Evolutionary conservation across 2,329 filamentous ascomycete genomes (phyloP), one percentile per base, ranked within the genome.

Genomic region (Trichothecium sympodiale): DNA sequence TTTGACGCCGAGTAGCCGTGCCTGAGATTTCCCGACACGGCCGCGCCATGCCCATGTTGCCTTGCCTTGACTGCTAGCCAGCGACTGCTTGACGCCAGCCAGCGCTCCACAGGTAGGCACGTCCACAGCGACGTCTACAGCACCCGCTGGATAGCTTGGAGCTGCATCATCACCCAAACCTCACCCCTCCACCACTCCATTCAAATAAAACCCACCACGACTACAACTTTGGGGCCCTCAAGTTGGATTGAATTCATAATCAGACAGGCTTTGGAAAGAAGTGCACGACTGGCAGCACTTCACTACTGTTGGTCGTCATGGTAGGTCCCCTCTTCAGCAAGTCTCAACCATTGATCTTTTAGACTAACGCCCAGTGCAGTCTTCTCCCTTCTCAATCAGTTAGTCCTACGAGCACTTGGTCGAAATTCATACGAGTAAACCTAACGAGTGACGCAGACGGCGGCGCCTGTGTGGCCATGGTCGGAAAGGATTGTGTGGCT

Each of bases 401-500:
- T 72, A 59, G 76, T 49, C 34, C 25, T 40, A 17, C 33, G 33
- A 26, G 15, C 35, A 32, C 34, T 33, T 38, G 36, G 31, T 17
- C 37, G 17, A 28, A 38, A 38, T 35, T 25, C 13, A n/a, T 28
- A 26, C 9, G 17, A 27, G 23, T 18, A 26, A 14, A 13, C 14
- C 27, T 26, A 34, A 39, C 36, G 15, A 28, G 38, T 45, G 40
- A 44, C 40, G 35, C 38, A 80, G 75, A 81, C 61, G 89, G 89
- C 67, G 89, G 89, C 61, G 89, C 89, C 68, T 89, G 83, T 65
- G 87, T 96, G 48, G 89, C 89, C 64, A 96, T 96, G 91, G 88
- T 94, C 46, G 91, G 91, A 71, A 96, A 98, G 68, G 88, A 96
- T 78, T 98, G 91, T 64, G 91, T 98, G 42, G 91, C 91, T 64